Evolutionary conservation across 164 flowering plant species (phyloP), one percentile per base, ranked within the genome.

Genomic region (Santalum album): DNA sequence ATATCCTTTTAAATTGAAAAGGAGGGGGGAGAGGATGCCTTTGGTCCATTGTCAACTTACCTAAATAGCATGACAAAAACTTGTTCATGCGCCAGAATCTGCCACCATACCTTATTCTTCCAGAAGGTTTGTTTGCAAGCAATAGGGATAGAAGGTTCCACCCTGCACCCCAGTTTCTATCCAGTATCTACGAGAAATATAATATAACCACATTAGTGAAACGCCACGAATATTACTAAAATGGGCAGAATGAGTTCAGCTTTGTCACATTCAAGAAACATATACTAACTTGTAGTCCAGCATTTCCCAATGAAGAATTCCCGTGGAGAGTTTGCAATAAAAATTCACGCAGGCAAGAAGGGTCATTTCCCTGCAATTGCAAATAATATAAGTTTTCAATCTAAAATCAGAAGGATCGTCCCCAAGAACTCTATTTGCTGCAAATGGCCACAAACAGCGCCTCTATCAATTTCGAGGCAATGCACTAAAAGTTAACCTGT

Each of bases 111-210:
- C 96, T 83, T 69, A 89, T 83, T 74, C 96, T 78, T 32, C 75
- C 77, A 19, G 80, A 70, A 60, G 96, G 82, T 53, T 81, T 79
- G 40, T 78, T 69, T 27, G 99, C 96, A 57, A 92, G 94, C 73
- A 92, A 68, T 34, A 78, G 66, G 1, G 90, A 81, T 29, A 92
- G 64, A 66, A 92, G 94, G 69, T 92, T 76, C 99, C 99, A 92
- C 38, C 99, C 99, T 49, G 96, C 91, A 63, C 99, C 96, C 90
- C 87, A 89, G 61, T 87, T 89, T 54, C 96, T 77, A 72, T 92
- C 99, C 51, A 92, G 99, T 58, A 92, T 87, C 99, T 92, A 70
- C n/a, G n/a, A n/a, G 57, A 66, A 36, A 22, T 35, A 44, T 25
- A 36, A n/a, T n/a, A n/a, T n/a, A n/a, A n/a, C n/a, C n/a, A n/a